Evolutionary conservation across 768 basidiomycete genomes (phyloP), one percentile per base, ranked within the genome.

Genomic region (Tulasnella sp.): DNA sequence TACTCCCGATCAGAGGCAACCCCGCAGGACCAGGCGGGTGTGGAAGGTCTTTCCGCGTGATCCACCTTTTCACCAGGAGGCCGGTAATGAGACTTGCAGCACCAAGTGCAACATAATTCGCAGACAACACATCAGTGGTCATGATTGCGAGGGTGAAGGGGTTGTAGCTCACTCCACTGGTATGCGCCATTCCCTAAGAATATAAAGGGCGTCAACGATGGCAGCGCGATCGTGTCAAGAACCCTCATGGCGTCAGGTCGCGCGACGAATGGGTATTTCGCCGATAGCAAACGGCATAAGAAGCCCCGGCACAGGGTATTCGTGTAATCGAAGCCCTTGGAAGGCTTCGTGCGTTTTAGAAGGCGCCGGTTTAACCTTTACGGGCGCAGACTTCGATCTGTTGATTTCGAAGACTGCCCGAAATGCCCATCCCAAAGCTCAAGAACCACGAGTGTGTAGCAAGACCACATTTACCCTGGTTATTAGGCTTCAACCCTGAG

Each of bases 11-110:
- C 38, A 89, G 76, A 36, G 88, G 88, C n/a, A 85, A 82, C 9
- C 85, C 85, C 67, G 80, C 85, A 1, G 89, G 89, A 19, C 89
- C 89, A 38, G 89, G 89, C 14, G 85, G 85, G 15, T 40, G 79
- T 29, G 71, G 70, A n/a, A 69, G 39, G 58, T 64, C 31, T 64
- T 64, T 64, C 58, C 58, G 84, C 76, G 68, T 64, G 11, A 64
- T n/a, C 58, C 58, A 64, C 31, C 31, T 64, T 34, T 64, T 64
- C 58, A 64, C 58, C 15, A 64, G 58, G 25, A 64, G 5, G 15
- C 25, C 58, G 58, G 29, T 34, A 64, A 12, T 29, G 58, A 34
- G 29, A 34, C 58, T 29, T 29, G 11, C 58, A 29, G 31, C 58
- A 31, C 58, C 58, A 34, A 64, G 58, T 11, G 58, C 58, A 64